A percentile compares a stretch with the other conserved stretches of the same genome.
phyloP scores from a whole-genome alignment of 495 filamentous ascomycete species.

The Tuber borchii region DNA sequence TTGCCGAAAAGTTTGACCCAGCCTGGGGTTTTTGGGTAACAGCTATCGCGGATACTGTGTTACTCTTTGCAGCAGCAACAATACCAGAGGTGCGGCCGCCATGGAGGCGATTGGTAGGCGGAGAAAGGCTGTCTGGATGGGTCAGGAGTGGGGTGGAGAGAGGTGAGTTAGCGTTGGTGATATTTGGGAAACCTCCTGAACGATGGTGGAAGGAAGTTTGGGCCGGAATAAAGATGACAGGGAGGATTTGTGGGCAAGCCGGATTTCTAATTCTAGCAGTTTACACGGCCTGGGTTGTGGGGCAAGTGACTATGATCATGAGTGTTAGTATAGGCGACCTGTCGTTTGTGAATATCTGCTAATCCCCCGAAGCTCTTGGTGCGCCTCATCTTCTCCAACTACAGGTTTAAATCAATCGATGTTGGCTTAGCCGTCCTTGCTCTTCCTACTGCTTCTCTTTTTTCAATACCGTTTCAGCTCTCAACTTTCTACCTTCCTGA shows the following conservation, averaged over 20 bases:
- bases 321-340: conserved; percentile 45
- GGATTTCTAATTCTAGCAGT: conserved; percentile 65
- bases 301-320: conserved; percentile 62
- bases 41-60: conserved; percentile 56
- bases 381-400: conserved; percentile 58
- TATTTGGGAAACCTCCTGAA: conserved; percentile 58
- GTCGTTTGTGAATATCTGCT: background rate
- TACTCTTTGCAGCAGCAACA: conserved; percentile 46
- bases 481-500: conserved; percentile 59
- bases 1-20: conserved; percentile 56
- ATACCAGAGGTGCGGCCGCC: conserved; percentile 35
- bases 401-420: conserved; percentile 54
- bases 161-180: conserved; percentile 69
- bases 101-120: conserved; percentile 21
- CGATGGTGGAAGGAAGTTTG: conserved; percentile 70
- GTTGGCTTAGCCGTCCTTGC: conserved; percentile 59
- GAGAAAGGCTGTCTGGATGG: conserved; percentile 50
- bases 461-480: conserved; percentile 64
- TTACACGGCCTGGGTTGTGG: conserved; percentile 72
- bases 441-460: conserved; percentile 58
- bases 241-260: conserved; percentile 62
- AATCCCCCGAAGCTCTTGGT: conserved; percentile 53
- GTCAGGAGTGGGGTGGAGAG: conserved; percentile 54
- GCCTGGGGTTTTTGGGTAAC: conserved; percentile 68
- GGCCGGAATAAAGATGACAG: conserved; percentile 59